These are phyloP conservation scores for Vigna radiata DNA, from an alignment of 306 rosid genomes.

Conservation along the genomic window DNA sequence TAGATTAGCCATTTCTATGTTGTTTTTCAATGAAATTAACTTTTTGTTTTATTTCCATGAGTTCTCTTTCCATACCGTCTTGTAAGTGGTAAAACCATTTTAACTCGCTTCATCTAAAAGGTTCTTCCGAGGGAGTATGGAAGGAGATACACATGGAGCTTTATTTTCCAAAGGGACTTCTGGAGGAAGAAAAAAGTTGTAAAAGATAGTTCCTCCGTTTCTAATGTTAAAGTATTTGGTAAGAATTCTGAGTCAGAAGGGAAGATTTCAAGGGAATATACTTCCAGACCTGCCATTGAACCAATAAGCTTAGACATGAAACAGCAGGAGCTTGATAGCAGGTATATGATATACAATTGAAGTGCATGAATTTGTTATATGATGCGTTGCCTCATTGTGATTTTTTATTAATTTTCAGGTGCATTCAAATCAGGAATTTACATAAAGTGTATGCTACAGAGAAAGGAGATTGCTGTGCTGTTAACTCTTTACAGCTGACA, in stretches of 20 bases:
- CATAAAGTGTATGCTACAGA: conserved; percentile 82
- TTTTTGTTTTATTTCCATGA: not conserved
- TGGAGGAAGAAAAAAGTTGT: conserved; percentile 58
- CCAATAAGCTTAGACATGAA: conserved; percentile 87
- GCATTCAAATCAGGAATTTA: conserved; percentile 93
- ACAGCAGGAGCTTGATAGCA: conserved; percentile 92
- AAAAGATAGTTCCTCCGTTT: conserved; percentile 46
- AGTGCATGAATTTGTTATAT: conserved; percentile 36
- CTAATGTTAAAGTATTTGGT: conserved; percentile 46
- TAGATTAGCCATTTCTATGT: no score
- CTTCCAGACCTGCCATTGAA: conserved; percentile 63
- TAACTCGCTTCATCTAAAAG: conserved; percentile 51
- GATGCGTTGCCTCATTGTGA: conserved; percentile 39
- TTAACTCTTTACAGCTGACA: conserved; percentile 75
- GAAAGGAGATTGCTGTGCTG: conserved; percentile 90
- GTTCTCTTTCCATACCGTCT: not conserved
- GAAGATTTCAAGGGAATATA: conserved; percentile 48
- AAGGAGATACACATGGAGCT: conserved; percentile 75
- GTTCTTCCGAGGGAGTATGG: conserved; percentile 93
- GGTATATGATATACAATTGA: conserved; percentile 56
- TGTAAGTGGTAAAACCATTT: conserved; percentile 17
- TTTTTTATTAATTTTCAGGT: conserved; percentile 59
- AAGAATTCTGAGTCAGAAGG: conserved; percentile 42
- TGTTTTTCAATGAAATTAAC: not conserved
- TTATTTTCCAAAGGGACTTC: conserved; percentile 61